phyloP scores from a whole-genome alignment of 441 rosid species.

The Omphalea diandra region DNA sequence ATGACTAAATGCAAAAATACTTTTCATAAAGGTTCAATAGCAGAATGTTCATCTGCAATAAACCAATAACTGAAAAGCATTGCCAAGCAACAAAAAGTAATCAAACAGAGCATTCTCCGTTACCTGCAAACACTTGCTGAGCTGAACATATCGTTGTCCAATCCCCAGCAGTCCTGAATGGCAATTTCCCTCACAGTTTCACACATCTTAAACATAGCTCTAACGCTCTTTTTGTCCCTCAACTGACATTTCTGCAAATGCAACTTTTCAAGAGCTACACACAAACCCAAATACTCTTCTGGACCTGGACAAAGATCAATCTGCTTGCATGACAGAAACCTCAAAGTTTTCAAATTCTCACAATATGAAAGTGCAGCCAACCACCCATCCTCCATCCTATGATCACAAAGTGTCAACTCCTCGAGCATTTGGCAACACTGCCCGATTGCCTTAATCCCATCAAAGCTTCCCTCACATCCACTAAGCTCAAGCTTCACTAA shows the following conservation, averaged over 20 bases:
- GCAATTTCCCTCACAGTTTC: slow-evolving; percentile 51
- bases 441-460: too few relatives aligned
- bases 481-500: slow-evolving; percentile 70
- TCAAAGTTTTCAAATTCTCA: slow-evolving; percentile 77
- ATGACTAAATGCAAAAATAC: neutral
- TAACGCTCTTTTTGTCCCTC: slow-evolving; percentile 52
- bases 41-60: neutral
- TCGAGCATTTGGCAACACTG: slow-evolving; percentile 90
- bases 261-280: slow-evolving; percentile 63
- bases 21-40: neutral
- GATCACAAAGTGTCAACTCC: slow-evolving; percentile 67
- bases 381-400: too few relatives aligned
- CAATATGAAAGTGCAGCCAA: too few relatives aligned
- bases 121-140: slow-evolving; percentile 67
- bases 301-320: slow-evolving; percentile 59
- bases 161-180: slow-evolving; percentile 72
- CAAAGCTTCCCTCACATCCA: slow-evolving; percentile 89
- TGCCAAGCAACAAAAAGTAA: slow-evolving; percentile 3
- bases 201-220: slow-evolving; percentile 63
- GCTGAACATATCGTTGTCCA: slow-evolving; percentile 61
- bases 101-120: neutral
- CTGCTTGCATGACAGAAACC: slow-evolving; percentile 53
- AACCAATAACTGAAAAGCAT: slow-evolving; percentile 10
- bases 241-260: too few relatives aligned
- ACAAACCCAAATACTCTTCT: slow-evolving; percentile 57